phyloP scores from a whole-genome alignment of 129 eudicot species.

The Flaveria robusta region DNA sequence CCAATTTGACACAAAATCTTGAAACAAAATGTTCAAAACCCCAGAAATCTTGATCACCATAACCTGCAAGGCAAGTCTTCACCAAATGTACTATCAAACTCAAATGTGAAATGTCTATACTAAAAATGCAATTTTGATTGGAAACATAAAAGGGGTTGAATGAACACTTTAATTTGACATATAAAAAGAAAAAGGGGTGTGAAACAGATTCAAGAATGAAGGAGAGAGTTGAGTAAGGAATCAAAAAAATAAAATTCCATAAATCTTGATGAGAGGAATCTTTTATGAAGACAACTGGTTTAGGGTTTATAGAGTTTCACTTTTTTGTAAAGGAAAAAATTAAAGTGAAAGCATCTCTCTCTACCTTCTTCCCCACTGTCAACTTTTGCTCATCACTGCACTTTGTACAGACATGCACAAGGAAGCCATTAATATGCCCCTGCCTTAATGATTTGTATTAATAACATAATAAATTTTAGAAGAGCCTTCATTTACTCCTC shows the following conservation, averaged over 20 bases:
- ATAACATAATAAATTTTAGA: constrained; percentile 11
- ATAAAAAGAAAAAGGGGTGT: constrained; percentile 17
- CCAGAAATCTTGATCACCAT: constrained; percentile 13
- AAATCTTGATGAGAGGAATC: constrained; percentile 25
- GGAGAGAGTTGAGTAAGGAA: neutral
- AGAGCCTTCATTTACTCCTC: no score
- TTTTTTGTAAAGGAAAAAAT: constrained; percentile 44
- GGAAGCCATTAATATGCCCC: constrained; percentile 28
- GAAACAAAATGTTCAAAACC: neutral
- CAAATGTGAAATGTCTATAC: neutral
- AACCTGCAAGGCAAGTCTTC: constrained; percentile 10
- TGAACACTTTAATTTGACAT: no score
- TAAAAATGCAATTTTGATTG: neutral
- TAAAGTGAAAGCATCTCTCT: constrained; percentile 42
- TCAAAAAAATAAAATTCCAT: neutral
- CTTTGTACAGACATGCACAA: constrained; percentile 44
- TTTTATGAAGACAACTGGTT: constrained; percentile 20
- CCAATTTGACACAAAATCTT: constrained; percentile 25
- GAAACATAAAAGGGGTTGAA: no score
- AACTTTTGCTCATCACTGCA: constrained; percentile 36
- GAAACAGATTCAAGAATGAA: constrained; percentile 27
- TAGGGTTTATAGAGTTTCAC: constrained; percentile 20
- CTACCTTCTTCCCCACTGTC: constrained; percentile 6
- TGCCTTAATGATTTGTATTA: constrained; percentile 34
- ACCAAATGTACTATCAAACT: constrained; percentile 22